phyloP scores from a whole-genome alignment of 2,329 filamentous ascomycete genomes.

The Xylaria sp. region DNA sequence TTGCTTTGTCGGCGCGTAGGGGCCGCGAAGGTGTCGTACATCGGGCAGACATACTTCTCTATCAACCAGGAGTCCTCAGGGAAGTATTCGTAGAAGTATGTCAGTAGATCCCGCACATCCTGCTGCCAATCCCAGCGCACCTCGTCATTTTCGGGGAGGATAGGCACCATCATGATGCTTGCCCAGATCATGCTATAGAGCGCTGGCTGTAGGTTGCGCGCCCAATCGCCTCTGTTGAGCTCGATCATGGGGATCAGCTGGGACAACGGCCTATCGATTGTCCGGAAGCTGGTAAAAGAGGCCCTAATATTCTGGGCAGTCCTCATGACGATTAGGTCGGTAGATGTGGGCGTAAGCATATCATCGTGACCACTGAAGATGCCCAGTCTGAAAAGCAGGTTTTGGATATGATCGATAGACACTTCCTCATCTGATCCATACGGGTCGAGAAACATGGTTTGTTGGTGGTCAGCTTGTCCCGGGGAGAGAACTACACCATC shows the following conservation, averaged over 20 bases:
- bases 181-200: slow-evolving; percentile 82
- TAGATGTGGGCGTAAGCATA: slow-evolving; percentile 72
- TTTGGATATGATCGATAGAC: slow-evolving; percentile 65
- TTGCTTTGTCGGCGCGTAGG: slow-evolving; percentile 47
- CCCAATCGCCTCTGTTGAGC: slow-evolving; percentile 60
- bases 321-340: slow-evolving; percentile 75
- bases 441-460: slow-evolving; percentile 84
- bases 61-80: slow-evolving; percentile 78
- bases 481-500: slow-evolving; percentile 58
- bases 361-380: slow-evolving; percentile 55
- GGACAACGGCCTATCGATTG: slow-evolving; percentile 52
- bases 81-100: slow-evolving; percentile 71
- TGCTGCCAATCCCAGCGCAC: slow-evolving; percentile 65
- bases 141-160: slow-evolving; percentile 52
- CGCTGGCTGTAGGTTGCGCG: slow-evolving; percentile 65
- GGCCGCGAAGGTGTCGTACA: slow-evolving; percentile 61
- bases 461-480: slow-evolving; percentile 54
- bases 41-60: slow-evolving; percentile 72
- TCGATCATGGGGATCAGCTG: slow-evolving; percentile 53
- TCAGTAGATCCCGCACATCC: slow-evolving; percentile 71
- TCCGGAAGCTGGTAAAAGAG: slow-evolving; percentile 66
- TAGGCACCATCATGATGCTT: slow-evolving; percentile 64
- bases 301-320: slow-evolving; percentile 84
- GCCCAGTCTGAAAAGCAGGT: slow-evolving; percentile 63
- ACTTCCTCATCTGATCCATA: slow-evolving; percentile 78